Evolutionary conservation across 441 rosid genomes (phyloP), one percentile per base, ranked within the genome.

Genomic region (Theobroma grandiflorum): DNA sequence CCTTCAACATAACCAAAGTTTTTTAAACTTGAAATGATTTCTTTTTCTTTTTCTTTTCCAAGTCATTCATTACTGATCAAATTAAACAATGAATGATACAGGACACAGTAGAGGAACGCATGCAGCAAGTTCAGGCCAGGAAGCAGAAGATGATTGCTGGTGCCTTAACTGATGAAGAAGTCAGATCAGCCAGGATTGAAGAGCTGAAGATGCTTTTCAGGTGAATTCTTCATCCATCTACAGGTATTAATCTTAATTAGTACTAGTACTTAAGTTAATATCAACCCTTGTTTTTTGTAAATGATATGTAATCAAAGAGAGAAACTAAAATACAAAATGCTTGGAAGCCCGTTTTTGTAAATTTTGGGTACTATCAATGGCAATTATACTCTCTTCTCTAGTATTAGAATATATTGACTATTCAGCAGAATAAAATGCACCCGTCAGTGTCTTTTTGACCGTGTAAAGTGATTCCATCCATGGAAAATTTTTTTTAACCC

Each of bases 121-220:
- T 89, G 92, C 93, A 88, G 74, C 90, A 89, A 85, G 92, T 93
- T 82, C 94, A 89, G 82, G 94, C 87, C n/a, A 87, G 88, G 87
- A 91, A 93, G 87, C 87, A 89, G 82, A 78, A 87, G 76, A 85
- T 90, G 97, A 93, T 90, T 0, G 85, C 93, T 0, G 97, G 94
- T 72, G 93, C 97, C 78, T 85, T 90, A 6, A 88, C 94, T 0
- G 92, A 87, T 64, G 91, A 90, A 80, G 93, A 90, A 66, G 91
- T 91, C 75, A 89, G 93, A 49, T 86, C 94, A 0, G 91, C 95
- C 0, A 82, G 94, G 78, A 81, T 88, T 81, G 91, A 91, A 70
- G 88, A 91, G 76, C 92, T 88, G 31, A 86, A 92, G 68, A 88
- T 88, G 91, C 85, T 92, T 31, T 92, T 88, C 53, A 85, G 93